Percentiles rank a stretch among this genome's conserved stretches.
These are phyloP conservation scores for Fomitopsis pinicola DNA, from an alignment of 1,284 basidiomycete genomes.

Conservation along the genomic window DNA sequence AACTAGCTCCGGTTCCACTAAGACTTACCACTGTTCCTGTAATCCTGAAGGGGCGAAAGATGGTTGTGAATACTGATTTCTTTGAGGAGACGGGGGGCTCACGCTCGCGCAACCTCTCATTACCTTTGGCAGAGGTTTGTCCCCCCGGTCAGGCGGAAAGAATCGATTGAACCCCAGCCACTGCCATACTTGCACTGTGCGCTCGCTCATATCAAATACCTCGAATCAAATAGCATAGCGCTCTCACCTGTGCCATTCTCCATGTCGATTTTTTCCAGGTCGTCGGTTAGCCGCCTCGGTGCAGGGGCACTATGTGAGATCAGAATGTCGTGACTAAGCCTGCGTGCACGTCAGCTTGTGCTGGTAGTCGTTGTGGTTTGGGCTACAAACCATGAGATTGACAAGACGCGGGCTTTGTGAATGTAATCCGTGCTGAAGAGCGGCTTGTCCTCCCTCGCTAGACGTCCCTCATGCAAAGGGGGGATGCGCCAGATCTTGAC, in stretches of 20 bases:
- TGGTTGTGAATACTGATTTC: neutral
- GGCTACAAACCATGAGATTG: slow-evolving; percentile 50
- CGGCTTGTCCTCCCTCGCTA: slow-evolving; percentile 67
- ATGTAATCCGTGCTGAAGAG: slow-evolving; percentile 62
- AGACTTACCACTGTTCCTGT: slow-evolving; percentile 58
- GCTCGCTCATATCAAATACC: neutral
- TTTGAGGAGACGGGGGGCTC: slow-evolving; percentile 21
- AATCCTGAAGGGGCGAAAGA: slow-evolving; percentile 45
- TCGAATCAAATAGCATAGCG: neutral
- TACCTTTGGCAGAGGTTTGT: slow-evolving; percentile 33
- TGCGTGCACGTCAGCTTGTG: slow-evolving; percentile 20
- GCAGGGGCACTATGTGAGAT: slow-evolving; percentile 58
- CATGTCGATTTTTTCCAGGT: slow-evolving; percentile 28
- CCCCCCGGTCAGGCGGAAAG: slow-evolving; percentile 41
- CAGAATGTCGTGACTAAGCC: slow-evolving; percentile 58
- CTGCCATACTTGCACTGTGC: slow-evolving; percentile 51
- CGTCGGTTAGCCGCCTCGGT: slow-evolving; percentile 33
- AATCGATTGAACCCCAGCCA: slow-evolving; percentile 66
- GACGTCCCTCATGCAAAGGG: slow-evolving; percentile 26
- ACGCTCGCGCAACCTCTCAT: slow-evolving; percentile 60
- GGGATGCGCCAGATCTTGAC: slow-evolving; percentile 68
- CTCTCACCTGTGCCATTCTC: slow-evolving; percentile 26
- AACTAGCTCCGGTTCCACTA: neutral
- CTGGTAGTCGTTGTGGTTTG: neutral
- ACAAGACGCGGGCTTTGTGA: slow-evolving; percentile 61